phyloP scores from a whole-genome alignment of 2,329 filamentous ascomycete genomes.

The Colletotrichum theobromicola region DNA sequence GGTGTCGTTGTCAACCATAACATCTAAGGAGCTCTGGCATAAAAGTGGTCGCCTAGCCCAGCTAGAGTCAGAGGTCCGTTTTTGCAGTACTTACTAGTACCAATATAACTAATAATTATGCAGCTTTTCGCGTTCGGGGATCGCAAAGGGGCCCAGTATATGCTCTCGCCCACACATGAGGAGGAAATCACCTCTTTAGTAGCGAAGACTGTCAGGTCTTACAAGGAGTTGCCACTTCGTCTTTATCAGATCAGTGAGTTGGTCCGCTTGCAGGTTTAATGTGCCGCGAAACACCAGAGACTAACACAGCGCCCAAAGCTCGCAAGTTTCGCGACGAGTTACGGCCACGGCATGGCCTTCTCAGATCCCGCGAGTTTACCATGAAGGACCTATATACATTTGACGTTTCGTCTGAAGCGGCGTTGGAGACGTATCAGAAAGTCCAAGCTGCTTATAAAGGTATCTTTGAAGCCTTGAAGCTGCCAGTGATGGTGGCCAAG shows the following conservation, averaged over 20 bases:
- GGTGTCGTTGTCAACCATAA: slow-evolving; percentile 82
- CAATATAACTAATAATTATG: slow-evolving; percentile 21
- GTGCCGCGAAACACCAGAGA: background rate
- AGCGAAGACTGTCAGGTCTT: slow-evolving; percentile 74
- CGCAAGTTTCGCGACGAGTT: slow-evolving; percentile 95
- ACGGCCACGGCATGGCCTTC: slow-evolving; percentile 83
- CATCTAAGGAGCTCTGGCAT: slow-evolving; percentile 83
- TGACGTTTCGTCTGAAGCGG: slow-evolving; percentile 70
- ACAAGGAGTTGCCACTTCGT: slow-evolving; percentile 83
- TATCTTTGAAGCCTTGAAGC: slow-evolving; percentile 81
- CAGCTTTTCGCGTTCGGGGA: slow-evolving; percentile 83
- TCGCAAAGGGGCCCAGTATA: slow-evolving; percentile 73
- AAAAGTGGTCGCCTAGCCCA: slow-evolving; percentile 81
- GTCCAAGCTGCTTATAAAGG: slow-evolving; percentile 76
- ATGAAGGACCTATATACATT: slow-evolving; percentile 99
- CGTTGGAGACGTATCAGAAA: slow-evolving; percentile 78
- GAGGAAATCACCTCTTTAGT: slow-evolving; percentile 93
- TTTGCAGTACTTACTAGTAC: background rate
- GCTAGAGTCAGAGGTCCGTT: slow-evolving; percentile 71
- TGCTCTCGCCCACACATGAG: slow-evolving; percentile 93
- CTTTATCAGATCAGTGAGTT: slow-evolving; percentile 85
- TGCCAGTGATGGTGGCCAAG: slow-evolving; percentile 84
- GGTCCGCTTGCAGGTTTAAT: background rate
- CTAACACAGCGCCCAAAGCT: slow-evolving; percentile 49
- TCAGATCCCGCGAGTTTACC: slow-evolving; percentile 88